Evolutionary conservation across 768 basidiomycete species (phyloP).

Genomic region (Kwoniella dendrophila): DNA sequence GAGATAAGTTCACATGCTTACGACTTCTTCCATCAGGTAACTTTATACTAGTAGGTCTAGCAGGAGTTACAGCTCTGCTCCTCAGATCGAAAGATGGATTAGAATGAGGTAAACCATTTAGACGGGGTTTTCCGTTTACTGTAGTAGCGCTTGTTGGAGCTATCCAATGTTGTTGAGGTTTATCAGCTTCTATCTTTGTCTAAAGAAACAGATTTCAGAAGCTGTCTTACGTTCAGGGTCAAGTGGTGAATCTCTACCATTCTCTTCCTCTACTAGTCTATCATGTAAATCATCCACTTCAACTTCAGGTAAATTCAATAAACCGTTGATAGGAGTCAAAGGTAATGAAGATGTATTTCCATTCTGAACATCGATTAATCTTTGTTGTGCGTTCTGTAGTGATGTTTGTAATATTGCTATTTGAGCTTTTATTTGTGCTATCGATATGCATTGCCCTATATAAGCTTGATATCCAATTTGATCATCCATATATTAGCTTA

Average conservation of each 20-base stretch:
- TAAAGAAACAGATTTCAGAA: background rate
- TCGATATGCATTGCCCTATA: background rate
- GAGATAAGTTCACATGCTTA: conserved; percentile 20
- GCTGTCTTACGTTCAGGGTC: conserved; percentile 10
- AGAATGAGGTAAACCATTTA: conserved; percentile 35
- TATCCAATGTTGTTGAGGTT: background rate
- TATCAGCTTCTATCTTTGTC: background rate
- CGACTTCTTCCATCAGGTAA: conserved; percentile 40
- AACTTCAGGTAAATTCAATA: conserved; percentile 15
- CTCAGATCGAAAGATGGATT: conserved; percentile 42
- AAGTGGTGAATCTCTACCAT: conserved; percentile 12
- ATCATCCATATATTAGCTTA: conserved; percentile 6
- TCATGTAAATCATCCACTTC: conserved; percentile 9
- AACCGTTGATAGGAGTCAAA: conserved; percentile 23
- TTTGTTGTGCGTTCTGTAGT: conserved; percentile 29
- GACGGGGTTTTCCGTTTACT: background rate
- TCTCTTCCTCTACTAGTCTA: conserved; percentile 1
- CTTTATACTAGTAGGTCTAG: conserved; percentile 10
- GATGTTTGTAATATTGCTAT: conserved; percentile 23
- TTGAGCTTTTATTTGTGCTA: conserved; percentile 35
- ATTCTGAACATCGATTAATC: conserved; percentile 19
- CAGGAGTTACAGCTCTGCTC: conserved; percentile 36
- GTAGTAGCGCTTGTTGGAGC: background rate
- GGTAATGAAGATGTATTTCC: conserved; percentile 21
- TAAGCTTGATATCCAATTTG: background rate